A percentile compares a stretch with the other conserved stretches of the same genome.
Conservation (phyloP, 805 yeast species). For the Saccharomycopsis lassenensis region DNA sequence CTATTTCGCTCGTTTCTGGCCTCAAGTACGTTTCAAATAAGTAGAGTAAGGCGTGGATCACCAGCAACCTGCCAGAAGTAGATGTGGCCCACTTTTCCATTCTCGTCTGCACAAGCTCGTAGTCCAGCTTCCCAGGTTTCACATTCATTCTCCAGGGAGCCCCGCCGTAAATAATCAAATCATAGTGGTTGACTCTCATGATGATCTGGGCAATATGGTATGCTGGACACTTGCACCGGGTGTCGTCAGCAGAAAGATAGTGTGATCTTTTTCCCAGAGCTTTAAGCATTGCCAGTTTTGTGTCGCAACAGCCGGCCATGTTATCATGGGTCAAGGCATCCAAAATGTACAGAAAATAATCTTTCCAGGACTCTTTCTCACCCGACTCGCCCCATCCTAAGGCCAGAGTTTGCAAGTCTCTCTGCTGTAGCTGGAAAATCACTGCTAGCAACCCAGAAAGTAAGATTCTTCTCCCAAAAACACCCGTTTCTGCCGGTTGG, state of each 20-base stretch:
- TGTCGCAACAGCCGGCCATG: constrained; percentile 25
- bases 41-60: constrained; percentile 50
- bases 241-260: constrained; percentile 23
- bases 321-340: constrained; percentile 55
- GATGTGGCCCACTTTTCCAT: constrained; percentile 43
- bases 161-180: constrained; percentile 70
- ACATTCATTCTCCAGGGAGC: constrained; percentile 75
- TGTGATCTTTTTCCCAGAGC: constrained; percentile 1
- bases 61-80: constrained; percentile 38
- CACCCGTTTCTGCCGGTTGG: constrained; percentile 9
- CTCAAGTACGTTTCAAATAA: constrained; percentile 51
- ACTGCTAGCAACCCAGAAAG: constrained; percentile 58
- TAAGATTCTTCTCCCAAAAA: constrained; percentile 54
- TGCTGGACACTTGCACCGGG: constrained; percentile 52
- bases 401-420: constrained; percentile 49
- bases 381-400: constrained; percentile 28
- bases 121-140: constrained; percentile 39
- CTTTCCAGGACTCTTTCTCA: constrained; percentile 43
- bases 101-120: constrained; percentile 36
- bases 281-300: constrained; percentile 19
- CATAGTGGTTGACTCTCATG: constrained; percentile 64
- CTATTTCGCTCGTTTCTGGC: constrained; percentile 36
- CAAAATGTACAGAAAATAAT: constrained; percentile 54
- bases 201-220: constrained; percentile 67
- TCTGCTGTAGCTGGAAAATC: constrained; percentile 62